Percentiles rank a stretch among this genome's conserved stretches.
phyloP scores from a whole-genome alignment of 2,329 filamentous ascomycete genomes.

The Beauveria sp. region DNA sequence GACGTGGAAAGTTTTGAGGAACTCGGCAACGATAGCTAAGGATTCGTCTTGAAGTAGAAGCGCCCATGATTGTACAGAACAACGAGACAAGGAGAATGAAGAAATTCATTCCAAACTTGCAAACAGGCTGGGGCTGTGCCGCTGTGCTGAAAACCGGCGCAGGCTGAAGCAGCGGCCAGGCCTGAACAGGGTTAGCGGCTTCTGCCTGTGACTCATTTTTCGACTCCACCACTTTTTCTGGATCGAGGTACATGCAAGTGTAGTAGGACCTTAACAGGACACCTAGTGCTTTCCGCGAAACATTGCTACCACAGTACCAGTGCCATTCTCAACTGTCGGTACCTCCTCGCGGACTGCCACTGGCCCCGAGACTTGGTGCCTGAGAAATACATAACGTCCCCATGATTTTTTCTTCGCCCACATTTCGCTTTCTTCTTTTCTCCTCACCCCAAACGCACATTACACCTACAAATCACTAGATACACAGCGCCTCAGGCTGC shows the following conservation, averaged over 20 bases:
- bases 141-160: not conserved
- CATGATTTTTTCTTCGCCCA: slow-evolving; percentile 17
- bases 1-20: not conserved
- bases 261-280: not conserved
- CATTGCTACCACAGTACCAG: not conserved
- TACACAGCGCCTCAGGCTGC: slow-evolving; percentile 30
- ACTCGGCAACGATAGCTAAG: not conserved
- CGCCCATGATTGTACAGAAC: not conserved
- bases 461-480: slow-evolving; percentile 26
- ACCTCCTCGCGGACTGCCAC: slow-evolving; percentile 13
- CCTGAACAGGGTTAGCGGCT: not conserved
- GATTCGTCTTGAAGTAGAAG: not conserved
- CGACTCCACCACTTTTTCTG: not conserved
- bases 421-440: slow-evolving; percentile 24
- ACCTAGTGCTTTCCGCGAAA: not conserved
- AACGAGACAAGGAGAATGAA: not conserved
- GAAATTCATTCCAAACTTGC: not conserved
- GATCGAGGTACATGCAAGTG: not conserved
- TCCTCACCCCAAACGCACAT: slow-evolving; percentile 25
- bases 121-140: slow-evolving; percentile 1
- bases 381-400: slow-evolving; percentile 38
- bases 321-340: slow-evolving; percentile 3
- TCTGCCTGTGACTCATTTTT: slow-evolving; percentile 10
- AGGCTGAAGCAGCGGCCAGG: slow-evolving; percentile 9
- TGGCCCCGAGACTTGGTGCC: slow-evolving; percentile 29